These are phyloP conservation scores for Crucihimalaya himalaica DNA, from an alignment of 345 rosid genomes.

Conservation along the genomic window DNA sequence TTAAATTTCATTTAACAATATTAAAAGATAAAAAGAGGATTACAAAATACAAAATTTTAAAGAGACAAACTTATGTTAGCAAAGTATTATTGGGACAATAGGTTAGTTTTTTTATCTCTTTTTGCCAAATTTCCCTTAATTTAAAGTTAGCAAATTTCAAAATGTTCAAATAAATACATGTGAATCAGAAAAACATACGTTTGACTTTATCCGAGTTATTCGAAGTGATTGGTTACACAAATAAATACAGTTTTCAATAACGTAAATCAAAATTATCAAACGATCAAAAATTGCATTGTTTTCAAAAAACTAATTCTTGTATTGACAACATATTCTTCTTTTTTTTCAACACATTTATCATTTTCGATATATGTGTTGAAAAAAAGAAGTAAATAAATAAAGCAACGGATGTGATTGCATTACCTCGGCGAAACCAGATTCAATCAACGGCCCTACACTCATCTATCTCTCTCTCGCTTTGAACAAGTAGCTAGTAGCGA, in stretches of 20 bases:
- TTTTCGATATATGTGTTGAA: background rate
- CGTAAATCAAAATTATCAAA: background rate
- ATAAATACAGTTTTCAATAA: background rate
- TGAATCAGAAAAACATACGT: conserved; percentile 1
- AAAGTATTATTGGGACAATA: too few species aligned
- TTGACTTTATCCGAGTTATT: conserved; percentile 19
- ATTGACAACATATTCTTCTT: background rate
- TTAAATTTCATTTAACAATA: too few species aligned
- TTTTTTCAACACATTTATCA: too few species aligned
- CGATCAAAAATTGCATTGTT: background rate
- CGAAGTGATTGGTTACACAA: background rate
- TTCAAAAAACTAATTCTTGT: background rate
- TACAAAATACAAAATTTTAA: too few species aligned
- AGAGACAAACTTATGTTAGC: too few species aligned
- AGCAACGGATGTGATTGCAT: conserved; percentile 65
- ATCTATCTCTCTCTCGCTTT: too few species aligned
- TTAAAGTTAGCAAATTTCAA: background rate
- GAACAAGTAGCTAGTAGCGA: conserved; percentile 26
- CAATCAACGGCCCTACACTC: conserved; percentile 65
- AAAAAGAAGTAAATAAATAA: conserved; percentile 17
- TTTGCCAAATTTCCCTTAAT: too few species aligned
- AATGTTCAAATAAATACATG: conserved; percentile 1
- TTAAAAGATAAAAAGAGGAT: too few species aligned
- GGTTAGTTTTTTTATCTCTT: too few species aligned
- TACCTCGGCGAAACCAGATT: conserved; percentile 47